Percentiles rank a stretch among this genome's conserved stretches.
phyloP scores from a whole-genome alignment of 441 rosid genomes.

The Kokia cookei region DNA sequence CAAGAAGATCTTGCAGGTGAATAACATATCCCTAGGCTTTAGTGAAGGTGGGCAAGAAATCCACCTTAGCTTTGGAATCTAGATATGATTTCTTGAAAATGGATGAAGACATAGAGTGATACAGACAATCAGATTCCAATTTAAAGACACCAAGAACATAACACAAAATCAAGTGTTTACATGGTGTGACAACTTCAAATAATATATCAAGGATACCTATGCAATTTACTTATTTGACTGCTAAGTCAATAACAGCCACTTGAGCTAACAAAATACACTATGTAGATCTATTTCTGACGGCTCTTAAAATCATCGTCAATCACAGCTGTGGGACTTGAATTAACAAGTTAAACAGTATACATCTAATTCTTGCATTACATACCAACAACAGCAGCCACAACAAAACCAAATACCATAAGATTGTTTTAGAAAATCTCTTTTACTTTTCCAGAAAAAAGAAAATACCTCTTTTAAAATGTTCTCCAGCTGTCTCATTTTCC shows the following conservation, averaged over 20 bases:
- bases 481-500: slow-evolving; percentile 79
- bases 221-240: not conserved
- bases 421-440: slow-evolving; percentile 38
- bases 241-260: not conserved
- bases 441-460: slow-evolving; percentile 1
- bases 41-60: not conserved
- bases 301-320: not conserved
- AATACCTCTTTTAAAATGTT: slow-evolving; percentile 75
- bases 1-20: not conserved
- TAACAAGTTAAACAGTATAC: not conserved
- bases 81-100: not conserved
- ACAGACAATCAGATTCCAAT: not conserved
- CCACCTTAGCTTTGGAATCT: not conserved
- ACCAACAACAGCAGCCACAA: not conserved
- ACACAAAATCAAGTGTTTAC: not conserved
- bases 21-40: not conserved
- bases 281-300: not conserved
- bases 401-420: not conserved
- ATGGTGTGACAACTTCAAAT: not conserved
- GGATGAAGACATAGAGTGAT: not conserved
- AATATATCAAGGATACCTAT: not conserved
- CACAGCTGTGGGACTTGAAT: not conserved
- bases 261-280: not conserved
- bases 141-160: not conserved
- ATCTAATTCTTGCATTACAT: not conserved